These are phyloP conservation scores for Venturia nashicola DNA, from an alignment of 2,329 filamentous ascomycete species.

Conservation along the genomic window DNA sequence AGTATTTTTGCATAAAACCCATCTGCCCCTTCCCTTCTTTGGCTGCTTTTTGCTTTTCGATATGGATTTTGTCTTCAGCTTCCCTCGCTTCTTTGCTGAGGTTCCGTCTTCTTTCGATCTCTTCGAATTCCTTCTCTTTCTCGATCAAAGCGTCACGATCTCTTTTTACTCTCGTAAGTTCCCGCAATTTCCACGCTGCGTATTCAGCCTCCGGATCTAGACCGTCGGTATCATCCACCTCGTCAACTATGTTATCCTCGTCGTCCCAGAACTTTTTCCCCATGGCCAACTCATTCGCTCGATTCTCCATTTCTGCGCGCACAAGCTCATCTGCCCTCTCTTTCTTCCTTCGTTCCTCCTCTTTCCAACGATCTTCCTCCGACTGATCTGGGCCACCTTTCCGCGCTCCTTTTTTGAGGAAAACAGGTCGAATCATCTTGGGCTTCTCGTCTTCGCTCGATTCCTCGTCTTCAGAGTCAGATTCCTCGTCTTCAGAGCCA, in stretches of 20 bases:
- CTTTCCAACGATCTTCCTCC: conserved; percentile 31
- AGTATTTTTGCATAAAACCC: conserved; percentile 89
- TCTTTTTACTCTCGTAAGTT: conserved; percentile 78
- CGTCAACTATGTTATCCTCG: conserved; percentile 50
- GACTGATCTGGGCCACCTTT: conserved; percentile 18
- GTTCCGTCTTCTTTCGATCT: conserved; percentile 77
- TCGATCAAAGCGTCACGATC: conserved; percentile 75
- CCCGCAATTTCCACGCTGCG: conserved; percentile 87
- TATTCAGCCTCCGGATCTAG: conserved; percentile 78
- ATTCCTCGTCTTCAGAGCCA: conserved; percentile 26
- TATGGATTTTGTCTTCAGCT: conserved; percentile 68
- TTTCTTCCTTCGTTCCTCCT: conserved; percentile 46
- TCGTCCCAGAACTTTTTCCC: conserved; percentile 84
- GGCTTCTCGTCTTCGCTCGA: conserved; percentile 40
- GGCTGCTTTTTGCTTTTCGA: conserved; percentile 69
- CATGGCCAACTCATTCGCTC: conserved; percentile 60
- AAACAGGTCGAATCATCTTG: conserved; percentile 51
- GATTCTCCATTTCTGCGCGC: conserved; percentile 77
- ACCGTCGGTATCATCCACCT: conserved; percentile 80
- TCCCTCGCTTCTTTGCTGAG: conserved; percentile 77
- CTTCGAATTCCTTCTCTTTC: conserved; percentile 73
- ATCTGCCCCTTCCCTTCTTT: conserved; percentile 64
- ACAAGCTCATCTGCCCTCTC: conserved; percentile 68
- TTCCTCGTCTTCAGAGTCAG: conserved; percentile 24
- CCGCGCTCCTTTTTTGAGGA: conserved; percentile 52